Base-by-base conservation (phyloP, 2,329 filamentous ascomycete species). In the Trichoderma lentiforme region DNA sequence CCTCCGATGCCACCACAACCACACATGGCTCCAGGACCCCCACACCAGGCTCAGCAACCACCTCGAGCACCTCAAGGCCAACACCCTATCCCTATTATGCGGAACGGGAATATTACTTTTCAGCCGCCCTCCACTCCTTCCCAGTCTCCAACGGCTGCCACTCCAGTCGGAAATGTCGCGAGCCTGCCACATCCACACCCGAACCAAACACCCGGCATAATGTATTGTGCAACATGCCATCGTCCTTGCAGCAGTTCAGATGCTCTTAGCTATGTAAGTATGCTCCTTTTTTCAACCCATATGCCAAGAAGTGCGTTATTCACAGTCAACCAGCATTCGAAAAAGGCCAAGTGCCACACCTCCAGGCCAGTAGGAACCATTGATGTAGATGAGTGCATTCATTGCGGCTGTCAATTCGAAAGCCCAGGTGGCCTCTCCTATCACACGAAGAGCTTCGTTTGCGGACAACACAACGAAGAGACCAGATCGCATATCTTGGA, bases 341-440 rank as follows among this genome's bases (percentile, higher is more conserved):
- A 66, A 43, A 73, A 66, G 61, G 67, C 71, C 9, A 62, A 30
- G n/a, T 73, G 71, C 68, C 24, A 34, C 6, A 32, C 26, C 14
- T 32, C 34, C 18, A 36, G 28, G 11, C 15, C 24, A 21, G n/a
- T 21, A 3, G 18, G 21, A n/a, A 34, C 24, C 7, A 14, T 78
- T 32, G 76, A 74, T 68, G 80, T 77, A n/a, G 83, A 81, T 24
- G 75, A 79, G 0, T 89, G 87, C 67, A 73, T 79, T 1, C 79
- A 82, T 62, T 89, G 86, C 60, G 85, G 85, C 30, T 79, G 82
- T 56, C 70, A 65, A 4, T 88, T 89, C 58, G 78, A 77, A 2
- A 84, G 82, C 12, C 74, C 76, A 5, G 80, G 80, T 26, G 85
- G 84, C 1, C 75, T 85, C 2, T 73, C 79, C 64, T 87, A 87